Conservation (phyloP, 805 yeast species). For the Starmerella bombi region DNA sequence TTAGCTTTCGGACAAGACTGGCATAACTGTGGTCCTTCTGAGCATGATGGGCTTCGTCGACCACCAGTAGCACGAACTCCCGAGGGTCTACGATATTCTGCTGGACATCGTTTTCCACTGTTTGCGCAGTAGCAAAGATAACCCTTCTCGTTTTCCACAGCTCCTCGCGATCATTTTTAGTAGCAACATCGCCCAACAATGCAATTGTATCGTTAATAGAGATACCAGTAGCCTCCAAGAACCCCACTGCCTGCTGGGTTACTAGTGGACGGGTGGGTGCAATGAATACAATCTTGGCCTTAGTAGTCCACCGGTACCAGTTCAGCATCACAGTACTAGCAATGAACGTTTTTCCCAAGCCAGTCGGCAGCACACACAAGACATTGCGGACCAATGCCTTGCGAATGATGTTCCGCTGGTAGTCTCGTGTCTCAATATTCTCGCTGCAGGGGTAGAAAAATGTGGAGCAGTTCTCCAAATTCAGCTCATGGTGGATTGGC, state of each 20-base stretch:
- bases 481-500: constrained; percentile 32
- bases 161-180: constrained; percentile 42
- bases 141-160: constrained; percentile 72
- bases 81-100: constrained; percentile 67
- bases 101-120: constrained; percentile 77
- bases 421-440: constrained; percentile 71
- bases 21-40: constrained; percentile 82
- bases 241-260: constrained; percentile 91
- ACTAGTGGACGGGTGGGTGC: constrained; percentile 97
- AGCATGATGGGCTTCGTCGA: constrained; percentile 95
- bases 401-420: constrained; percentile 69
- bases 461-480: constrained; percentile 30
- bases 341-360: constrained; percentile 91
- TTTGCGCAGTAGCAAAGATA: constrained; percentile 92
- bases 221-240: constrained; percentile 74
- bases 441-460: constrained; percentile 61
- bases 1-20: constrained; percentile 58
- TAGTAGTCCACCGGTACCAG: constrained; percentile 70
- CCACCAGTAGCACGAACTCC: constrained; percentile 56
- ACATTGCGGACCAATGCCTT: constrained; percentile 60
- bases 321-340: constrained; percentile 91
- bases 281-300: constrained; percentile 74
- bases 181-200: constrained; percentile 38
- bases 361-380: constrained; percentile 90
- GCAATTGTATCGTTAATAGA: constrained; percentile 47